Percentiles rank a stretch among this genome's conserved stretches.
Evolutionary conservation across 495 filamentous ascomycete species (phyloP).

Genomic region (Annulohypoxylon bovei): DNA sequence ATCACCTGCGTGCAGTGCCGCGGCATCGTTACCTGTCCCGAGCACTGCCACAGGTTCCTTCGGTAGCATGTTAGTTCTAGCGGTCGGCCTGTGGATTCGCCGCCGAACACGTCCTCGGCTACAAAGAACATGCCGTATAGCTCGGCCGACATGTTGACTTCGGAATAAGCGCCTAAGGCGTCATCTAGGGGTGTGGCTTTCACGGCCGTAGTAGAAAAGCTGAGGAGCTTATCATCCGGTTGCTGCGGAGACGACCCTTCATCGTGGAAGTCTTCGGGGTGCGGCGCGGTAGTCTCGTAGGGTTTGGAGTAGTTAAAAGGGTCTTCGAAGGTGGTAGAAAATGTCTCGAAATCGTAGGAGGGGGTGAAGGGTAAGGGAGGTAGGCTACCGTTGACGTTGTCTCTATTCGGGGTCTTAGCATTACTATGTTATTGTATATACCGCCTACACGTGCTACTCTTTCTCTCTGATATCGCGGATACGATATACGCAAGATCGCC

Average conservation of each 20-base stretch:
- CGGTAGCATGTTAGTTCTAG: constrained; percentile 92
- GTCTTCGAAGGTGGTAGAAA: constrained; percentile 71
- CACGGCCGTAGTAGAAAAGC: constrained; percentile 76
- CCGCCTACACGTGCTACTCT: constrained; percentile 13
- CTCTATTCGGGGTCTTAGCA: constrained; percentile 45
- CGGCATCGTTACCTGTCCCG: constrained; percentile 81
- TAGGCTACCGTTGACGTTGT: constrained; percentile 55
- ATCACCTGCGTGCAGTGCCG: constrained; percentile 75
- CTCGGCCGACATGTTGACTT: constrained; percentile 78
- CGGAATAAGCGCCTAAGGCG: constrained; percentile 58
- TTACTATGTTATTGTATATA: constrained; percentile 10
- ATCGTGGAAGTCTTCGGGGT: constrained; percentile 45
- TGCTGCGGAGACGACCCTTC: constrained; percentile 56
- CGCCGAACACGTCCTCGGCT: constrained; percentile 73
- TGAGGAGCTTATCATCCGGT: constrained; percentile 80
- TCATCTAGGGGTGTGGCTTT: constrained; percentile 76
- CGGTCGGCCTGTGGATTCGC: constrained; percentile 63
- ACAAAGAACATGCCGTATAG: constrained; percentile 96
- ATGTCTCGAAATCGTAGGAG: constrained; percentile 65
- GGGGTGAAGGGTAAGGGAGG: constrained; percentile 62
- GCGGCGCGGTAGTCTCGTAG: constrained; percentile 57
- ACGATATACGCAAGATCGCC: neutral
- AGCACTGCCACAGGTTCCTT: constrained; percentile 89
- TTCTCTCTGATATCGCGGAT: neutral
- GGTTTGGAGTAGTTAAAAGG: constrained; percentile 67